Conservation (phyloP, 306 rosid genomes). For the Cyclanthera cordifolia region DNA sequence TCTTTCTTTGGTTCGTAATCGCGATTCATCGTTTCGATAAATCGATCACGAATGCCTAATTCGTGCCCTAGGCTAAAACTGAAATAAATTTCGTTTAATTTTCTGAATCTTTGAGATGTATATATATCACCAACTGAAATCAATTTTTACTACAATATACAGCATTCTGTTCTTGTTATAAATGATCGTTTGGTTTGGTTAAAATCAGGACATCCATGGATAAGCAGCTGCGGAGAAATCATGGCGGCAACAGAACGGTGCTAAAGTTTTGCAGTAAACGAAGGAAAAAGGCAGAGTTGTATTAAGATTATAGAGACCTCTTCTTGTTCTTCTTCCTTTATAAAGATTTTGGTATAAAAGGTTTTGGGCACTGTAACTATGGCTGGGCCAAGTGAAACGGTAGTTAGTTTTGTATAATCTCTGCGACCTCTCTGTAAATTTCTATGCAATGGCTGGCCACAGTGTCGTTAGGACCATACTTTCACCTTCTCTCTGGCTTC, state of each 20-base stretch:
- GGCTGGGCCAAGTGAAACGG: no score
- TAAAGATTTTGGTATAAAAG: no score
- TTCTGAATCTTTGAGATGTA: no score
- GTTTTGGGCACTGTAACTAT: no score
- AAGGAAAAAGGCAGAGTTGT: neutral
- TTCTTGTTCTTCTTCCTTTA: no score
- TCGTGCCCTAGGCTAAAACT: neutral
- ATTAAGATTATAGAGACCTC: neutral
- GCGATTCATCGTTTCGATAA: neutral
- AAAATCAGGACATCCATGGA: conserved; percentile 57
- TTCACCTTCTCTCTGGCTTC: no score
- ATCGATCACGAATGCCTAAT: neutral
- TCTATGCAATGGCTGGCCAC: no score
- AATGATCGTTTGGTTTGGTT: neutral
- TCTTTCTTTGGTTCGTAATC: neutral
- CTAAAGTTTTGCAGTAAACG: conserved; percentile 3
- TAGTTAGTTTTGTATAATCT: no score
- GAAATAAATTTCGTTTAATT: neutral
- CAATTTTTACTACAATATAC: neutral
- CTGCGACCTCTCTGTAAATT: no score
- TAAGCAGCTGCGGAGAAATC: conserved; percentile 21
- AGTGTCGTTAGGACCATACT: no score
- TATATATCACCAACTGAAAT: no score
- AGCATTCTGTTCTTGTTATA: neutral
- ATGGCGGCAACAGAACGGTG: neutral